Base-by-base conservation (phyloP, 2,329 filamentous ascomycete species). In the Aspergillus udagawae region DNA sequence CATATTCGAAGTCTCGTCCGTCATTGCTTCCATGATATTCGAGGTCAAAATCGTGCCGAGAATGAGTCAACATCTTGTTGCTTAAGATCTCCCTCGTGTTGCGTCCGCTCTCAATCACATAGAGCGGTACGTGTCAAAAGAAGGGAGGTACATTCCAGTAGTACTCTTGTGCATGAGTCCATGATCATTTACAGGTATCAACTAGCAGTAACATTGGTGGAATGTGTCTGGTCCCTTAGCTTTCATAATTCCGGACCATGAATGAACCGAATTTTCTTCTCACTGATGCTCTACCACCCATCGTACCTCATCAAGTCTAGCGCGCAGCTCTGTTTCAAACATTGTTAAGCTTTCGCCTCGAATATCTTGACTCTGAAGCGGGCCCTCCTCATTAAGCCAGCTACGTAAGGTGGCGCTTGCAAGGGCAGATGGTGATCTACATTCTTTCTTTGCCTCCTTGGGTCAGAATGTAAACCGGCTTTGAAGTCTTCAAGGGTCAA, bases 21-120 rank as follows among this genome's bases (percentile, higher is more conserved):
- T 75, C 73, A 69, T 65, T 52, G 62, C 61, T 65, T 69, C 65
- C 67, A 73, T 74, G 74, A 72, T 72, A 68, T 69, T 73, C 69
- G 75, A 77, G 75, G 75, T 77, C 75, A 77, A 77, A 74, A 69
- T 68, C 60, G 63, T 77, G 75, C 75, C 75, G 60, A 77, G 42
- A 77, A 60, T 61, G 63, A 76, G 60, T 62, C 59, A 58, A 69
- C 63, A 58, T 54, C 58, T 63, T 59, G 62, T 64, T 61, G 52
- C 52, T 56, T 27, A 60, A 63, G 21, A 47, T 67, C 74, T 76
- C 73, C 67, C 69, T 75, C 70, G 73, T 77, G 73, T 77, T 77
- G 69, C 73, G 74, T 72, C 72, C 68, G 69, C 71, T 67, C 67
- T 62, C 62, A 59, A 54, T 60, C 54, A 59, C 49, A 68, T 74